Base-by-base conservation (phyloP, 1,139 yeast genomes). In the Sugiyamaella japonica region DNA sequence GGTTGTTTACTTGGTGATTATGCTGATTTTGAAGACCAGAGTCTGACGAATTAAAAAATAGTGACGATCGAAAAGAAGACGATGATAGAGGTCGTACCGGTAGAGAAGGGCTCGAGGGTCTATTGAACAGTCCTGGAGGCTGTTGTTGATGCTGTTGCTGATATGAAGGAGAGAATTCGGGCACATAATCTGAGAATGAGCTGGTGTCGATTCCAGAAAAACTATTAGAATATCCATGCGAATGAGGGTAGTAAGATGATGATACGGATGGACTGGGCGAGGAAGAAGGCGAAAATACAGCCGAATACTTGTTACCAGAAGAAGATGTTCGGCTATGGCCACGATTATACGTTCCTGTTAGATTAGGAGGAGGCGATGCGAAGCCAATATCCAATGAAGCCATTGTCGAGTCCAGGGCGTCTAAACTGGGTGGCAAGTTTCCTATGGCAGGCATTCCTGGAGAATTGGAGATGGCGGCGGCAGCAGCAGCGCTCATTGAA, bases 51-150 rank as follows among this genome's bases (percentile, higher is more conserved):
- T 17, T 16, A 8, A 46, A 40, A 39, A 56, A 41, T 7, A 48
- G 50, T 1, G 56, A 46, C 1, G 59, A 53, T 23, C 64, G 50
- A 42, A 59, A 57, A 8, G 66, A 61, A 1, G 63, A 55, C 6
- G 67, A 64, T 2, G 68, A 64, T 15, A 53, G 58, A 2, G 68
- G 68, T 7, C 67, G 59, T 4, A 57, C 61, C 1, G 67, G 67
- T 13, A 63, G 40, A 3, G 66, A 62, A 2, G 67, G 66, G 23
- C 62, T 57, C 1, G 67, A 56, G 1, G 67, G 65, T 12, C 65
- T 47, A 39, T 51, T 43, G 37, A 45, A 45, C 7, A 50, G 37
- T n/a, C 52, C 41, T 10, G 51, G 43, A 12, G 50, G 42, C 4
- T 20, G 39, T 12, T 20, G 34, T n/a, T 29, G 43, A 39, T 51